Evolutionary conservation across 2,329 filamentous ascomycete genomes (phyloP), one percentile per base, ranked within the genome.

Genomic region (Diaporthe humulicola): DNA sequence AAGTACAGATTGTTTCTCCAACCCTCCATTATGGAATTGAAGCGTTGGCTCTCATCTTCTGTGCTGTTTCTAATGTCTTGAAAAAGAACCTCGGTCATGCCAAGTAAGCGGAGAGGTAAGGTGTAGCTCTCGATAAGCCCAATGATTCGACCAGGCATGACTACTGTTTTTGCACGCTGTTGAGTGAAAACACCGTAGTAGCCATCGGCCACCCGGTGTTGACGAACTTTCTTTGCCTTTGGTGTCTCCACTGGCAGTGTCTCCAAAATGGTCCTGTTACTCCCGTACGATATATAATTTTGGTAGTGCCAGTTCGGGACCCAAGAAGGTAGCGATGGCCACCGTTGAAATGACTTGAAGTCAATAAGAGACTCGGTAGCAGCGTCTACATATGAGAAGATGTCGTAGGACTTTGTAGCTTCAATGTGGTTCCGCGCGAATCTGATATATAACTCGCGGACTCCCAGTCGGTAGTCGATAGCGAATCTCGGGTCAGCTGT

Each of bases 251-350:
- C 3, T 6, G 38, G 58, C 6, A 64, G 33, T 22, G 58, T 64
- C 58, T 64, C 38, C n/a, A 64, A 25, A 64, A 64, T 14, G 40
- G 58, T 64, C 38, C 58, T 64, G 25, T 64, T 64, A 9, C 58
- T 64, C 7, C 38, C 58, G 15, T 38, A 30, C 15, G 58, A 45
- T 42, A 64, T 14, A 9, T 45, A 64, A 4, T 22, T 22, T 28
- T 64, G 58, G 17, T 64, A 64, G 25, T 64, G 38, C 58, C 58
- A 64, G 8, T 64, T 64, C 22, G 58, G 58, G 15, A 64, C 58
- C 58, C 58, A 64, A 30, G 58, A 64, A 3, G 58, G 58, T 3
- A 64, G 38, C 12, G 30, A 25, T 2, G 57, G 22, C 8, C 14
- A 15, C 3, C 2, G 4, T 22, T 42, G n/a, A 2, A n/a, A 25